Evolutionary conservation across 768 basidiomycete genomes (phyloP), one percentile per base, ranked within the genome.

Genomic region (Rubroboletus pulcherrimus): DNA sequence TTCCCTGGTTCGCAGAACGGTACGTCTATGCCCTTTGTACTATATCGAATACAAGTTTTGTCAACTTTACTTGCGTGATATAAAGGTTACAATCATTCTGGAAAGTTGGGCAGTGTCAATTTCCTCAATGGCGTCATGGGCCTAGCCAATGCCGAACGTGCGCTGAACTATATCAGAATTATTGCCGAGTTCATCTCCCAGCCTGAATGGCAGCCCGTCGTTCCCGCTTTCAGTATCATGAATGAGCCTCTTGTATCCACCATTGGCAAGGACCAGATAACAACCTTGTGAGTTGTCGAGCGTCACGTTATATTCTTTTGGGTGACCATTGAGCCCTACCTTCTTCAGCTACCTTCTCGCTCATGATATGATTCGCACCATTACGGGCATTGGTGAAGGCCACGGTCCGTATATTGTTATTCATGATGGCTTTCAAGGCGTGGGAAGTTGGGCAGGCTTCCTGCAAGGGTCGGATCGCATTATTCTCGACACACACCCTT

Each of bases 1-100:
- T 76, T 86, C 26, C 91, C 92, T 31, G 92, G 93, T 40, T 84
- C 82, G 44, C 89, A 91, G 64, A 90, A 89, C 67, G 89, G 87
- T 78, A 53, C 8, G 61, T 54, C 12, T 31, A 31, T 42, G 10
- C 38, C 35, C 38, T 14, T 49, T 33, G 3, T 41, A 24, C 49
- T 42, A 3, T 30, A 15, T 26, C 10, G 12, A 33, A 38, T 26
- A 15, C 33, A 26, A 24, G 10, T 9, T 49, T 30, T 47, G 8
- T 21, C 39, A 10, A 47, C 29, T 39, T 40, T 39, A 49, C 41
- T 41, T 59, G 17, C 50, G 30, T 42, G 11, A 54, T 54, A 41
- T 60, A 0, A 59, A 80, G 81, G 79, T 29, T 80, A 77, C 57
- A 84, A 84, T 60, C 80, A 86, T 64, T 84, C 74, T 68, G 83